These are phyloP conservation scores for Venturia aucupariae DNA, from an alignment of 2,329 filamentous ascomycete species.

Conservation along the genomic window DNA sequence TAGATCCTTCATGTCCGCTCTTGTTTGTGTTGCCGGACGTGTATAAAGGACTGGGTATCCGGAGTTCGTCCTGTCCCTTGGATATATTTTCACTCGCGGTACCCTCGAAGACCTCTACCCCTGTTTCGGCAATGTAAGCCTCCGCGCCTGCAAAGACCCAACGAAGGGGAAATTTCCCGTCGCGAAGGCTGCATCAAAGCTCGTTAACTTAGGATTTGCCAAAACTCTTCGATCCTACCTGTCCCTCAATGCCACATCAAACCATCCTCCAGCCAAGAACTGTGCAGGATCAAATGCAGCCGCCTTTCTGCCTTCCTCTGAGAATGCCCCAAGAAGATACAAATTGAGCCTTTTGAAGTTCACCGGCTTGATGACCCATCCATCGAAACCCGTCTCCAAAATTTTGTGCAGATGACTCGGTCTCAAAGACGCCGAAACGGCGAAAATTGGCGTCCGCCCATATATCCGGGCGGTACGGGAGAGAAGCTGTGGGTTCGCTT, in stretches of 20 bases:
- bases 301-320: not conserved
- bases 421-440: constrained; percentile 72
- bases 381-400: constrained; percentile 72
- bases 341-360: not conserved
- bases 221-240: not conserved
- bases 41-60: not conserved
- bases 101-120: not conserved
- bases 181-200: not conserved
- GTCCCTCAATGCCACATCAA: not conserved
- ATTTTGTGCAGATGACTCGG: constrained; percentile 62
- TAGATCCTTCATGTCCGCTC: not conserved
- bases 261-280: constrained; percentile 7
- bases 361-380: constrained; percentile 83
- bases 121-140: not conserved
- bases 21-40: not conserved
- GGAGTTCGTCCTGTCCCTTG: not conserved
- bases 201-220: not conserved
- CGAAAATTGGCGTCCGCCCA: constrained; percentile 68
- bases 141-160: not conserved
- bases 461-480: constrained; percentile 52
- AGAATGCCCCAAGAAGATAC: not conserved
- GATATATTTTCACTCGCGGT: not conserved
- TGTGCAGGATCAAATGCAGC: not conserved
- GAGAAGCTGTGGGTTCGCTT: constrained; percentile 37
- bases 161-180: not conserved